Evolutionary conservation across 805 yeast genomes (phyloP), one percentile per base, ranked within the genome.

Genomic region (Candida ponderosae): DNA sequence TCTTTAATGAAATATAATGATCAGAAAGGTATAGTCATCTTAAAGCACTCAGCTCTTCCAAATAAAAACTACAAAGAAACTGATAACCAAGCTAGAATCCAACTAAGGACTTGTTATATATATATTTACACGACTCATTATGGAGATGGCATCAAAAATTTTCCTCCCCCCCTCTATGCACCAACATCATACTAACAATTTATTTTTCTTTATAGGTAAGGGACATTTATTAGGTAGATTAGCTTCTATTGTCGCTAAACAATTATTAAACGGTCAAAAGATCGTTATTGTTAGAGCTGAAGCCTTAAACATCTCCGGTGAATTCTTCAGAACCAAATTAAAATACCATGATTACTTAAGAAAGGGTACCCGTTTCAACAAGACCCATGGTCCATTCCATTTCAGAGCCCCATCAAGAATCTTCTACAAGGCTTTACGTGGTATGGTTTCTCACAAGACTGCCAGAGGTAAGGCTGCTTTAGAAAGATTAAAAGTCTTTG

Each of bases 381-480:
- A 88, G 78, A 82, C 79, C 64, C 83, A 88, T 71, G 99, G 98
- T 78, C 97, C 97, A 65, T 93, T 90, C 97, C 99, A 93, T 72
- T 93, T 93, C 96, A 93, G 97, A 76, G 99, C 99, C 51, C 99
- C 99, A 72, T 89, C 97, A 51, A 88, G 97, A 77, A 90, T 93
- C 74, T 88, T 93, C 75, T 89, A 89, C 94, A 93, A 93, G 84
- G 97, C 99, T 65, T 73, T 93, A 69, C 85, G 96, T 70, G 99
- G 99, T 76, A 93, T 93, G 99, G 76, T 93, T 63, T 76, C 96
- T 68, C 97, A 93, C 89, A 93, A 93, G 88, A 93, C 98, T 58
- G 93, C 97, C 60, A 93, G 97, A 76, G 99, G 99, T 74, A 84
- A 86, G 79, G 97, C 97, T 67, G 99, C 99, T 62, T 73, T 93